These are phyloP conservation scores for Aspergillus texensis DNA, from an alignment of 2,329 filamentous ascomycete genomes.

Conservation along the genomic window DNA sequence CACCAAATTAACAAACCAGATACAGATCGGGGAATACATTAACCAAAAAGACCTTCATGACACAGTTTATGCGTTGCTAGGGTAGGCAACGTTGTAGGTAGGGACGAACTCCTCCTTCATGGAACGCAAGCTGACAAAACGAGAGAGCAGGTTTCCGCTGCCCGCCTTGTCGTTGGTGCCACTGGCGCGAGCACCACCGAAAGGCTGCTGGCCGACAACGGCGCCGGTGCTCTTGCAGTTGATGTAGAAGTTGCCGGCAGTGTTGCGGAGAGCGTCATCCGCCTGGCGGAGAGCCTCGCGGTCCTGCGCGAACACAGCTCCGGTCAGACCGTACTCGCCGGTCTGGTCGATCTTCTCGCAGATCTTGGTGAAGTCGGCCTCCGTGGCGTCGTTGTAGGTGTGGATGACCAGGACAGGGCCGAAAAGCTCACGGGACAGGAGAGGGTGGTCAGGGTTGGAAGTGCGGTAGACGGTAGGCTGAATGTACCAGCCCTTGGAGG, in stretches of 20 bases:
- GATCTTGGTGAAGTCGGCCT: slow-evolving; percentile 61
- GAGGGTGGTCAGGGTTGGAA: slow-evolving; percentile 71
- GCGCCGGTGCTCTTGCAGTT: slow-evolving; percentile 64
- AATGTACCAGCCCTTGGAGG: slow-evolving; percentile 78
- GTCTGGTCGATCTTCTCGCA: slow-evolving; percentile 54
- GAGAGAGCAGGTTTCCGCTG: slow-evolving; percentile 63
- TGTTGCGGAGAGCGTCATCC: slow-evolving; percentile 39
- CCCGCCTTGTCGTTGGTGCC: slow-evolving; percentile 76
- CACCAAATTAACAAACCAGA: slow-evolving; percentile 4
- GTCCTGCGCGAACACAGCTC: slow-evolving; percentile 46
- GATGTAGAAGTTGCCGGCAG: slow-evolving; percentile 48
- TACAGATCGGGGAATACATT: slow-evolving; percentile 10
- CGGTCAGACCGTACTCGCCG: slow-evolving; percentile 46
- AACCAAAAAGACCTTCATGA: slow-evolving; percentile 18
- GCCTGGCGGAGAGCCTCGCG: slow-evolving; percentile 39
- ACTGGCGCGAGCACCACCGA: slow-evolving; percentile 68
- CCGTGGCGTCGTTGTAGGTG: slow-evolving; percentile 71
- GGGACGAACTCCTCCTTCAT: slow-evolving; percentile 76
- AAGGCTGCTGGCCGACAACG: slow-evolving; percentile 73
- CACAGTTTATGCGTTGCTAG: slow-evolving; percentile 66
- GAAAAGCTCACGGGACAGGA: slow-evolving; percentile 79
- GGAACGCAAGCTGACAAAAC: slow-evolving; percentile 68
- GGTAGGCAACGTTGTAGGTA: slow-evolving; percentile 66
- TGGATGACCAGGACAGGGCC: slow-evolving; percentile 75
- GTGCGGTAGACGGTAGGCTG: slow-evolving; percentile 81